Evolutionary conservation across 2,329 filamentous ascomycete species (phyloP).

Genomic region (Trichophyton rubrum): DNA sequence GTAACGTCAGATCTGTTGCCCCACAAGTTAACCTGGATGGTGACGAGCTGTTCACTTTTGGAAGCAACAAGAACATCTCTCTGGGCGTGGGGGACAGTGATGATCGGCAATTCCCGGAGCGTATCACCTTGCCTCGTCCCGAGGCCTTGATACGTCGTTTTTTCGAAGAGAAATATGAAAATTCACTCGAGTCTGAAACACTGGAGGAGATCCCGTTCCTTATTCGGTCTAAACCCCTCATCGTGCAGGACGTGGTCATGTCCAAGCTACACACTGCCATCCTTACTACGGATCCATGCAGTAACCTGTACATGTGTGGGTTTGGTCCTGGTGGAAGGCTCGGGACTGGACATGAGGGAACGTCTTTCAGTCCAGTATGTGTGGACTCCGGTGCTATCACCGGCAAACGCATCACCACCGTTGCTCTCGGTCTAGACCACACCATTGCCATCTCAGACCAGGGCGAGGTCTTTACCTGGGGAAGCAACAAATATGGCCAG

Average conservation of each 20-base stretch:
- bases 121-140: constrained; percentile 62
- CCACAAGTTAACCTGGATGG: constrained; percentile 41
- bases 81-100: constrained; percentile 92
- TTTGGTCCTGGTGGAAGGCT: constrained; percentile 82
- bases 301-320: constrained; percentile 86
- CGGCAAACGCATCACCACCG: constrained; percentile 60
- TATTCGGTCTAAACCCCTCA: constrained; percentile 57
- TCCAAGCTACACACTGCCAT: constrained; percentile 88
- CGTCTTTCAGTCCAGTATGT: constrained; percentile 72
- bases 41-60: constrained; percentile 85
- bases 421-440: constrained; percentile 85
- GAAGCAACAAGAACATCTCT: constrained; percentile 89
- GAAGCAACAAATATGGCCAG: constrained; percentile 72
- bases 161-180: constrained; percentile 49
- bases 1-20: constrained; percentile 17
- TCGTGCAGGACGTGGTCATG: constrained; percentile 70
- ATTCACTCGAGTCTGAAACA: constrained; percentile 14
- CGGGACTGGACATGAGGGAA: constrained; percentile 79
- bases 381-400: constrained; percentile 62
- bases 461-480: constrained; percentile 93
- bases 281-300: constrained; percentile 71
- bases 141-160: constrained; percentile 64
- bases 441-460: constrained; percentile 71
- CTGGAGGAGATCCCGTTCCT: constrained; percentile 49
- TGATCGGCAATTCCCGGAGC: constrained; percentile 85